Evolutionary conservation across 805 yeast species (phyloP).

Genomic region (Dipodascopsis uninucleata): DNA sequence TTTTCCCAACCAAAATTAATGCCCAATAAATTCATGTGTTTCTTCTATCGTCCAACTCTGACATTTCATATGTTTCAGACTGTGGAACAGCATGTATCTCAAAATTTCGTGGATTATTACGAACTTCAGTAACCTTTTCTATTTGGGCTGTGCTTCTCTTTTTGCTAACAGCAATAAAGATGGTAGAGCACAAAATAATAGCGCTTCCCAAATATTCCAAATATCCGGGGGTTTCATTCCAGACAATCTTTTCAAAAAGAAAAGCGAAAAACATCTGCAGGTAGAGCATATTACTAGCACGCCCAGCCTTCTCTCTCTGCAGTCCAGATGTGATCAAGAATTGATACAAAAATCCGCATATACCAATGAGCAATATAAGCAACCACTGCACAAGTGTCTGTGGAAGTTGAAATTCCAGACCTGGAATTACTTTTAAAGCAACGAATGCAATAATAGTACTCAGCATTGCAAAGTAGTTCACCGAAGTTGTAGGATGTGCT

Average conservation of each 20-base stretch:
- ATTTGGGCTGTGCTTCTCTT: slow-evolving; percentile 35
- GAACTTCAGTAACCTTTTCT: too few species aligned
- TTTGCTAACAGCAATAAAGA: slow-evolving; percentile 54
- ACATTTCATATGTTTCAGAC: too few species aligned
- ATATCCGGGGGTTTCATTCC: slow-evolving; percentile 68
- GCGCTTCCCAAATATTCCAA: slow-evolving; percentile 67
- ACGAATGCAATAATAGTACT: slow-evolving; percentile 53
- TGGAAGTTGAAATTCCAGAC: slow-evolving; percentile 58
- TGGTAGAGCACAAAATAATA: slow-evolving; percentile 64
- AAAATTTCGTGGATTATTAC: too few species aligned
- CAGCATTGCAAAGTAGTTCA: slow-evolving; percentile 66
- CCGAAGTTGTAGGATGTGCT: slow-evolving; percentile 79
- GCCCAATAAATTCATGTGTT: too few species aligned
- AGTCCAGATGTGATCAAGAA: slow-evolving; percentile 75
- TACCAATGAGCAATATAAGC: slow-evolving; percentile 57
- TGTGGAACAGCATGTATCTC: too few species aligned
- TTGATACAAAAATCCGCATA: slow-evolving; percentile 81
- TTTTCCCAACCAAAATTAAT: too few species aligned
- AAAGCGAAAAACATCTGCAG: slow-evolving; percentile 76
- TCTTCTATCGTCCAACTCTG: too few species aligned
- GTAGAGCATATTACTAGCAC: slow-evolving; percentile 71
- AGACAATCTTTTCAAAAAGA: slow-evolving; percentile 66
- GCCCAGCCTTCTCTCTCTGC: slow-evolving; percentile 74
- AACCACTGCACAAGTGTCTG: slow-evolving; percentile 62
- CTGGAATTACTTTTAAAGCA: slow-evolving; percentile 55